Evolutionary conservation across 371 early-diverging fungal species (phyloP), one percentile per base, ranked within the genome.

Genomic region (Fennellomyces sp.): DNA sequence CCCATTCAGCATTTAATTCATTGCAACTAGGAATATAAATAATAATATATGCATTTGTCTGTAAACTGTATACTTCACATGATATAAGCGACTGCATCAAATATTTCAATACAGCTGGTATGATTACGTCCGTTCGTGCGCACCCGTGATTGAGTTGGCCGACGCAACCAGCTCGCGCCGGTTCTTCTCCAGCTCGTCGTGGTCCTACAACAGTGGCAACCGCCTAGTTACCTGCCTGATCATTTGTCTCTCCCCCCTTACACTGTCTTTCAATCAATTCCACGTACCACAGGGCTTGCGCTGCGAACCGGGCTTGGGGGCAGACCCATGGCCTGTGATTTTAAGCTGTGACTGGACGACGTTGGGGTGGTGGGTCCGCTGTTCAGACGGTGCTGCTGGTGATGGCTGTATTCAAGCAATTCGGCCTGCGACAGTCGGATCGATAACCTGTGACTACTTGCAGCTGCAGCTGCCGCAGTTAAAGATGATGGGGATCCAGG

Each of bases 371-470:
- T 67, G 5, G 65, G 59, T 5, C 54, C 66, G 28, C 70, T 70
- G 35, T 56, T 60, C 2, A 70, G 35, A 25, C 62, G 58, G 56
- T 68, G 72, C 23, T 61, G 52, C 28, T 72, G 72, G 31, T 68
- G 68, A 47, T 70, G 66, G 26, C 70, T 68, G 28, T 68, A 70
- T 31, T 76, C 76, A 6, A 80, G 54, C 13, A 80, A 47, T 50
- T 80, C 80, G 4, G 77, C 80, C 52, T 76, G 70, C n/a, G 73
- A 72, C n/a, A 69, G 56, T 23, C 72, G 51, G 27, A 76, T 55
- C 1, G 76, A 70, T 27, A 69, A 38, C 7, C 72, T 56, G 19
- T 28, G 63, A 50, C 30, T 33, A 21, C 26, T 33, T 11, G 47
- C 55, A 48, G 45, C 65, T 2, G 64, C 42, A 15, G 50, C 52